Conservation (phyloP, 164 flowering plant genomes). For the Berberis vulgaris region DNA sequence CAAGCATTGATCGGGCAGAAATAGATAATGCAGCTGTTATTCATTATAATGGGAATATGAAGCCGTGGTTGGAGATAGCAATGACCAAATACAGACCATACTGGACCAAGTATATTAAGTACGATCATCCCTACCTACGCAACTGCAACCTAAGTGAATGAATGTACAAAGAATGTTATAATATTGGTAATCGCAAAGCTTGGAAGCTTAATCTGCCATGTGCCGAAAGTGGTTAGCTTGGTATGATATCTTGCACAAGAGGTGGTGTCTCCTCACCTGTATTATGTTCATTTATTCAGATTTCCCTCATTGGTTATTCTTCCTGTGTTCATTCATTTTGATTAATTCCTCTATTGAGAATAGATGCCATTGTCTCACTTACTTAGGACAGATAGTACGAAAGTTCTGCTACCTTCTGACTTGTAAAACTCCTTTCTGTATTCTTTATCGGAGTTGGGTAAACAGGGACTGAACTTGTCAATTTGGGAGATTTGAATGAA, state of each 20-base stretch:
- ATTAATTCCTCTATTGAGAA: slow-evolving; percentile 6
- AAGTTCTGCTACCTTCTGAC: neutral
- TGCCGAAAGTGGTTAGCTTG: neutral
- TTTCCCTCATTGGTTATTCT: slow-evolving; percentile 13
- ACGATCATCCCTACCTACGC: slow-evolving; percentile 67
- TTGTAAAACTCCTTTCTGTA: slow-evolving; percentile 4
- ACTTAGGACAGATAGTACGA: neutral
- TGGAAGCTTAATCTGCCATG: neutral
- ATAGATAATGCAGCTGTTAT: slow-evolving; percentile 87
- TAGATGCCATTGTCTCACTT: neutral
- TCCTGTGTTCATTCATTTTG: slow-evolving; percentile 7
- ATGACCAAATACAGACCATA: slow-evolving; percentile 87
- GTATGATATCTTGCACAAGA: slow-evolving; percentile 4
- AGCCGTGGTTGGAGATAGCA: slow-evolving; percentile 95
- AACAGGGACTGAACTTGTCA: neutral
- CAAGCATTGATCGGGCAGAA: slow-evolving; percentile 70
- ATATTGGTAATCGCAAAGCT: neutral
- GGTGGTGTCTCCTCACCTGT: neutral
- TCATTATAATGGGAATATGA: slow-evolving; percentile 98
- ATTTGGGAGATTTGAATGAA: too few species aligned
- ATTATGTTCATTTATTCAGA: neutral
- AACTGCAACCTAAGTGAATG: slow-evolving; percentile 66
- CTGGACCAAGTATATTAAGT: slow-evolving; percentile 93
- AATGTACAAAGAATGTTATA: neutral
- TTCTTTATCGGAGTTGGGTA: neutral